Base-by-base conservation (phyloP, 116 monocot genomes). In the Phalaenopsis hybrid region DNA sequence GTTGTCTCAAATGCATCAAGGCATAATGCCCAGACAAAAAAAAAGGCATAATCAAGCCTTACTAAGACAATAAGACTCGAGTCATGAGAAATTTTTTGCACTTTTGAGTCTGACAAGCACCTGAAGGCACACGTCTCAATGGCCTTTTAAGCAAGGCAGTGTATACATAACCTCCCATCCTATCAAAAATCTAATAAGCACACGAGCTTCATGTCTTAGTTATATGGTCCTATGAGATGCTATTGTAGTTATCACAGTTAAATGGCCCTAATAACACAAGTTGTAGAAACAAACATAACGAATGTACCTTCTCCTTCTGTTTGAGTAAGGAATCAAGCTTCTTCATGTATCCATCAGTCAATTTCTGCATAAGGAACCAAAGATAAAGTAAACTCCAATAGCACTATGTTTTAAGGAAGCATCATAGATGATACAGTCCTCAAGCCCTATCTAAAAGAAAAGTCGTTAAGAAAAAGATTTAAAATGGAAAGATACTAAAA, bases 321-420 rank as follows among this genome's bases (percentile, higher is more conserved):
- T 92, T 95, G 46, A 89, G 93, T 28, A 92, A 67, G 78, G 93
- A 77, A 2, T 99, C 95, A 68, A 99, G 88, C 89, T 95, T 93
- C 84, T 93, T 95, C 87, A 99, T 91, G 81, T 95, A 99, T 57
- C 85, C 84, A 83, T 99, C 99, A 2, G 92, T 99, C 80, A 99
- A 57, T 82, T 95, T 95, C 99, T 99, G 88, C 87, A 85, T 13
- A 61, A 81, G 74, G 75, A 33, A 79, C 21, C 52, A 82, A 1
- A 59, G 17, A 25, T 65, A 8, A 8, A 78, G 33, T 44, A 13
- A 55, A 44, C 51, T 81, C 37, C 63, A 74, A 1, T 17, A 17
- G 31, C 6, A 61, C 8, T 48, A 77, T 48, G 44, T 45, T 3
- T 4, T 45, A 4, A 45, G 41, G 25, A 74, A 41, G 55, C 28